Conservation (phyloP, 139 green algal genomes). For the Chlorella sp. region DNA sequence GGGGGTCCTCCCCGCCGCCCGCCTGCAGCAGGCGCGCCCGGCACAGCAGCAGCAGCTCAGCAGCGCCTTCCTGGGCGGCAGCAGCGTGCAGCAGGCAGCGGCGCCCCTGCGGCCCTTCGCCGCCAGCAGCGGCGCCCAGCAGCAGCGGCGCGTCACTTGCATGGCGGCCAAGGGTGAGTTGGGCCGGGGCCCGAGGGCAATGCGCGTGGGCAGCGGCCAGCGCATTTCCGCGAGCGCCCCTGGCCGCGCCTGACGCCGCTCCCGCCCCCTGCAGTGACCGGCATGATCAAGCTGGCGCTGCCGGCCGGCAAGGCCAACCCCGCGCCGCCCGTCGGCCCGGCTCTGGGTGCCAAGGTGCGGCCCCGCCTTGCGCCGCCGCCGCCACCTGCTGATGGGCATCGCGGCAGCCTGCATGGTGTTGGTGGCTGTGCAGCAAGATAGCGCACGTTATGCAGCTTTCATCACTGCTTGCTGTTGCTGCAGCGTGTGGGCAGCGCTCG, state of each 20-base stretch:
- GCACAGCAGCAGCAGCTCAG: conserved; percentile 18
- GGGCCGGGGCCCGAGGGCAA: background rate
- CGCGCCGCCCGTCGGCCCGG: conserved; percentile 96
- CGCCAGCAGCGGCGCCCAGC: conserved; percentile 23
- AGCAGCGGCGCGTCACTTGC: conserved; percentile 39
- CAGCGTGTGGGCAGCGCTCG: no score
- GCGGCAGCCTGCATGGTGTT: no score
- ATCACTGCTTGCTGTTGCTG: no score
- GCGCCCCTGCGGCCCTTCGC: background rate
- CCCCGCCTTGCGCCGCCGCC: background rate
- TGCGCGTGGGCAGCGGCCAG: conserved; percentile 3
- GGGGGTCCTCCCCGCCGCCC: background rate
- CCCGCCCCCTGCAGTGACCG: conserved; percentile 4
- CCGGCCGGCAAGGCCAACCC: conserved; percentile 98
- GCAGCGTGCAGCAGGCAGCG: conserved; percentile 1
- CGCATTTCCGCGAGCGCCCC: no score
- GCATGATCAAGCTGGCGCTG: conserved; percentile 95
- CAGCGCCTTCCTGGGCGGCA: conserved; percentile 33
- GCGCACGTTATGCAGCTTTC: no score
- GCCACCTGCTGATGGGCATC: no score
- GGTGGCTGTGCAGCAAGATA: no score
- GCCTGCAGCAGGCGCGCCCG: conserved; percentile 2
- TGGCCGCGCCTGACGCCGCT: no score
- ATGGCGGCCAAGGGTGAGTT: conserved; percentile 76
- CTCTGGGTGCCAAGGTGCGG: conserved; percentile 93